These are phyloP conservation scores for Sporothrix mexicana DNA, from an alignment of 2,329 filamentous ascomycete genomes.

Conservation along the genomic window DNA sequence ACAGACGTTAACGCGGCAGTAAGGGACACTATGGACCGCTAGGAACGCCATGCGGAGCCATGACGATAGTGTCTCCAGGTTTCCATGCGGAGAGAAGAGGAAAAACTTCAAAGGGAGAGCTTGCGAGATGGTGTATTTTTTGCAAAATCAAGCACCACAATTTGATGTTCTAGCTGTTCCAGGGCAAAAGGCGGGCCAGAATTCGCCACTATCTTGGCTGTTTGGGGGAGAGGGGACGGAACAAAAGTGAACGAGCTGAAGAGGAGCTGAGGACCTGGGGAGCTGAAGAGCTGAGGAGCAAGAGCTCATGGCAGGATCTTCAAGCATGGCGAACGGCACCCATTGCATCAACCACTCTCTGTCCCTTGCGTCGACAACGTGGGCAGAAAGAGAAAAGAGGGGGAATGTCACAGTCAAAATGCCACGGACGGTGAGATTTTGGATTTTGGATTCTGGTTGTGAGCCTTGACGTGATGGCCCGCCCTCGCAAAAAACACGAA, in stretches of 20 bases:
- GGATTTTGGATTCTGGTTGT: too few species aligned
- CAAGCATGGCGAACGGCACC: neutral
- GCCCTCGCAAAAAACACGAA: too few species aligned
- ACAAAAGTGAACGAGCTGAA: neutral
- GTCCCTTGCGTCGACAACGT: conserved; percentile 19
- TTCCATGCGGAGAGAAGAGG: neutral
- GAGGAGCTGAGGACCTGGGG: neutral
- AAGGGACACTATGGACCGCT: neutral
- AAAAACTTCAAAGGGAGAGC: neutral
- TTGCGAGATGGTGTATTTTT: neutral
- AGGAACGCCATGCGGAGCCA: neutral
- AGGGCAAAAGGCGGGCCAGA: neutral
- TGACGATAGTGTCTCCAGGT: neutral
- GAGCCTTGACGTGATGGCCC: too few species aligned
- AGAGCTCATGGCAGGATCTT: too few species aligned
- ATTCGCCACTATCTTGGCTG: neutral
- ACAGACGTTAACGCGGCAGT: too few species aligned
- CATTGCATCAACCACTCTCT: neutral
- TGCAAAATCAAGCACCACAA: too few species aligned
- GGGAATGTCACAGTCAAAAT: neutral
- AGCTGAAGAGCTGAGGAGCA: neutral
- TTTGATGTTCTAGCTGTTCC: too few species aligned
- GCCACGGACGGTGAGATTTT: too few species aligned
- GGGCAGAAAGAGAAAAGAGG: neutral
- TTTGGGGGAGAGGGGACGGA: neutral